These are phyloP conservation scores for Kappamyces sp. DNA, from an alignment of 192 early-diverging fungal genomes.

Conservation along the genomic window DNA sequence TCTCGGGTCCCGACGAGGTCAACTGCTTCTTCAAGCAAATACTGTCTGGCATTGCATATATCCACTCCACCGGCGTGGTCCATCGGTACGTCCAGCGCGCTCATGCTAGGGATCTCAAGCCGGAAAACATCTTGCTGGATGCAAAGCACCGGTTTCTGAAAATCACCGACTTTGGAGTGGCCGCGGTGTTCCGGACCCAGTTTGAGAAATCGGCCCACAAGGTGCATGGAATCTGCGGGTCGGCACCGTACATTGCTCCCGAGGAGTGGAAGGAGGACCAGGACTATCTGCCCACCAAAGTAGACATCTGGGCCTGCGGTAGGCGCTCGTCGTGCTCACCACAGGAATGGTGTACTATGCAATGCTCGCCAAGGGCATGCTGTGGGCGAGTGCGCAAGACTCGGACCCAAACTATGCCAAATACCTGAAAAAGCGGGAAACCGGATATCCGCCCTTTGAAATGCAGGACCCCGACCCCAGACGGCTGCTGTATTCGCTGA, in stretches of 20 bases:
- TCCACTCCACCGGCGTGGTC: slow-evolving; percentile 49
- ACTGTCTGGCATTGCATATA: slow-evolving; percentile 39
- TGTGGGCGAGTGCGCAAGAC: slow-evolving; percentile 20
- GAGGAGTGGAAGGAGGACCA: slow-evolving; percentile 43
- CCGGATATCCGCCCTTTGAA: slow-evolving; percentile 21
- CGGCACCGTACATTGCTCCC: slow-evolving; percentile 53
- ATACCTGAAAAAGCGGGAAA: slow-evolving; percentile 14
- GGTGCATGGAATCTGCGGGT: slow-evolving; percentile 41
- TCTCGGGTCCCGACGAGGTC: slow-evolving; percentile 38
- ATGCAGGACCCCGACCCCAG: slow-evolving; percentile 2
- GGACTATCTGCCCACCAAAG: slow-evolving; percentile 41
- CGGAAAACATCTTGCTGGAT: slow-evolving; percentile 52
- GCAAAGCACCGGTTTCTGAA: slow-evolving; percentile 37
- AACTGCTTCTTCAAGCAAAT: slow-evolving; percentile 52
- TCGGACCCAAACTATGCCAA: slow-evolving; percentile 23
- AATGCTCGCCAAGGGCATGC: slow-evolving; percentile 26
- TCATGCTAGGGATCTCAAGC: slow-evolving; percentile 36
- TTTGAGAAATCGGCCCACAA: slow-evolving; percentile 39
- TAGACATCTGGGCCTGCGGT: slow-evolving; percentile 52
- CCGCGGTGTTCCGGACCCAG: slow-evolving; percentile 43
- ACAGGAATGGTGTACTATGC: slow-evolving; percentile 29
- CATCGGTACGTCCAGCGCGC: slow-evolving; percentile 29
- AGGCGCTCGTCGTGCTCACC: background rate
- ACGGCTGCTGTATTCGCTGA: slow-evolving; percentile 11
- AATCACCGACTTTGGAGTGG: slow-evolving; percentile 52